These are phyloP conservation scores for Hippophae rhamnoides DNA, from an alignment of 306 rosid genomes.

Conservation along the genomic window DNA sequence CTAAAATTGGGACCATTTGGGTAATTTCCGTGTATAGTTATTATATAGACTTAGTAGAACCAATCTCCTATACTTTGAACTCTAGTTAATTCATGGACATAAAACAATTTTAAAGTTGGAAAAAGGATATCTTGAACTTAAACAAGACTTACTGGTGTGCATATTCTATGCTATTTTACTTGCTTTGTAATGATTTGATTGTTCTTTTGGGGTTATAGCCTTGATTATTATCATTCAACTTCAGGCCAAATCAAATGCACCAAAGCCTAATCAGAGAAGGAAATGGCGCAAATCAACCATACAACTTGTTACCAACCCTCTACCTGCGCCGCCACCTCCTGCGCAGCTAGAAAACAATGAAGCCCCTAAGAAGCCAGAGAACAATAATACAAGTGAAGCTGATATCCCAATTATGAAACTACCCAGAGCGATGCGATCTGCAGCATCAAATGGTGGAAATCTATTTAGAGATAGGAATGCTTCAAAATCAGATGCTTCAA, in stretches of 20 bases:
- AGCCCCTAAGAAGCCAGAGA: constrained; percentile 22
- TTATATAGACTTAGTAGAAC: no score
- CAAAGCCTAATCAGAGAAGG: constrained; percentile 59
- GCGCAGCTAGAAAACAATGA: constrained; percentile 28
- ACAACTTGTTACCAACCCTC: constrained; percentile 46
- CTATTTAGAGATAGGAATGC: constrained; percentile 63
- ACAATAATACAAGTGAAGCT: constrained; percentile 21
- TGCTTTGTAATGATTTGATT: neutral
- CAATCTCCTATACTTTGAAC: no score
- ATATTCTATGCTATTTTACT: neutral
- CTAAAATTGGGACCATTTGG: no score
- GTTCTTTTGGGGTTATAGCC: neutral
- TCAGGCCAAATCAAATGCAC: constrained; percentile 57
- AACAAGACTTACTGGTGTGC: neutral
- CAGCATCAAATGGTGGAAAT: constrained; percentile 30
- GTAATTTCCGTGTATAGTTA: no score
- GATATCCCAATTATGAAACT: constrained; percentile 39
- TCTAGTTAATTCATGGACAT: no score
- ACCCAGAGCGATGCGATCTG: constrained; percentile 53
- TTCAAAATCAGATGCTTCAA: constrained; percentile 37
- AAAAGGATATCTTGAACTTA: no score
- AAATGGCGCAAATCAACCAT: constrained; percentile 56
- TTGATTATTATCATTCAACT: neutral
- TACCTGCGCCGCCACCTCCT: constrained; percentile 15
- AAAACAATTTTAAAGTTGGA: no score